Conservation (phyloP, 495 filamentous ascomycete species). For the Aspergillus avenaceus region DNA sequence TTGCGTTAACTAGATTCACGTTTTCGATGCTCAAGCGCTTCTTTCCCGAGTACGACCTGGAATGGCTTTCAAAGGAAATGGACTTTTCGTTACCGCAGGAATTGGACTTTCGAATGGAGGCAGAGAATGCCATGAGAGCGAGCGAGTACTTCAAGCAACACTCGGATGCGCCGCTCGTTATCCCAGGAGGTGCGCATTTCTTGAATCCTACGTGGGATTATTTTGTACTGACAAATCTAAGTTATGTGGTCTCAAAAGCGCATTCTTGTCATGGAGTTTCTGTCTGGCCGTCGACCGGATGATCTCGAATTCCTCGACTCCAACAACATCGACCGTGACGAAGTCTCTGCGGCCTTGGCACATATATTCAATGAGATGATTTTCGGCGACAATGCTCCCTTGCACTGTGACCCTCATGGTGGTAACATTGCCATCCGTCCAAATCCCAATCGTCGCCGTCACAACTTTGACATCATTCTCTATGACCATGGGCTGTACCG, state of each 20-base stretch:
- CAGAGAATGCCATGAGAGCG: slow-evolving; percentile 73
- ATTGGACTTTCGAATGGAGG: slow-evolving; percentile 85
- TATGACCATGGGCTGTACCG: slow-evolving; percentile 98
- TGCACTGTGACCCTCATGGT: slow-evolving; percentile 97
- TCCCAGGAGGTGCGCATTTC: slow-evolving; percentile 59
- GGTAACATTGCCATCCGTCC: slow-evolving; percentile 93
- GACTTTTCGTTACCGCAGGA: slow-evolving; percentile 86
- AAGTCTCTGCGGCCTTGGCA: slow-evolving; percentile 88
- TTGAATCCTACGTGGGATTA: background rate
- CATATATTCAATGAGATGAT: slow-evolving; percentile 99
- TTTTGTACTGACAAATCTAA: slow-evolving; percentile 20
- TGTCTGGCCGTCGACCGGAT: slow-evolving; percentile 82
- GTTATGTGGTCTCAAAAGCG: slow-evolving; percentile 87
- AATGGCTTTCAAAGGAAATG: slow-evolving; percentile 94
- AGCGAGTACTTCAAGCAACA: slow-evolving; percentile 73
- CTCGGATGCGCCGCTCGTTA: slow-evolving; percentile 70
- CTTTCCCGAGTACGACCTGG: slow-evolving; percentile 96
- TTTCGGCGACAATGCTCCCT: slow-evolving; percentile 80
- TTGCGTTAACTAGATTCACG: slow-evolving; percentile 80
- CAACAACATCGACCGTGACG: slow-evolving; percentile 86
- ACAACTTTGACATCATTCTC: slow-evolving; percentile 97
- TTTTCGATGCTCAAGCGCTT: slow-evolving; percentile 86
- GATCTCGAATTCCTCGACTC: slow-evolving; percentile 82
- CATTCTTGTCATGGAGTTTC: slow-evolving; percentile 93
- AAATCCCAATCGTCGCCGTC: slow-evolving; percentile 52